phyloP scores from a whole-genome alignment of 768 basidiomycete species.

The Amanita fuliginea region DNA sequence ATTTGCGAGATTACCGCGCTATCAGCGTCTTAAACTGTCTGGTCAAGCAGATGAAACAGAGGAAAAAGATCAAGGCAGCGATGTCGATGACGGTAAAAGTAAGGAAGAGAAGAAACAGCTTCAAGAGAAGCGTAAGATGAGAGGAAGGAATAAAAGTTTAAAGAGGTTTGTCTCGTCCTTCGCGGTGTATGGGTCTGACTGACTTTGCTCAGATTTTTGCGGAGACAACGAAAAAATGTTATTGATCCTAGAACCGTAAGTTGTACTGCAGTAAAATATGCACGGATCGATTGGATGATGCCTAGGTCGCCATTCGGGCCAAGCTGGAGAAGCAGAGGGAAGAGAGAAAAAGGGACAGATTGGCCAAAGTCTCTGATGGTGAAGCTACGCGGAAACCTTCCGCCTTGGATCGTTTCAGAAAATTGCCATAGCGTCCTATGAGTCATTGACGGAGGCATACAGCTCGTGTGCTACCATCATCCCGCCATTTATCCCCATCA shows the following conservation, averaged over 20 bases:
- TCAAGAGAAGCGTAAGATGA: slow-evolving; percentile 69
- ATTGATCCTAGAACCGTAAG: slow-evolving; percentile 71
- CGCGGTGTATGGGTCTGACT: neutral
- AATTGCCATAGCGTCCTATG: neutral
- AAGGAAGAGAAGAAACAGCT: slow-evolving; percentile 22
- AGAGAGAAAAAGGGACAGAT: slow-evolving; percentile 14
- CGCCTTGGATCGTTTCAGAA: slow-evolving; percentile 6
- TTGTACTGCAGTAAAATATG: slow-evolving; percentile 4
- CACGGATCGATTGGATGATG: neutral
- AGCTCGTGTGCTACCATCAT: no score
- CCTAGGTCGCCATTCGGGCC: slow-evolving; percentile 50
- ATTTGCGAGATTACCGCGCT: slow-evolving; percentile 64
- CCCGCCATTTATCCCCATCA: no score
- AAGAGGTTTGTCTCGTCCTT: slow-evolving; percentile 33
- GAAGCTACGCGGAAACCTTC: neutral
- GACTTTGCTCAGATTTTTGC: slow-evolving; percentile 32
- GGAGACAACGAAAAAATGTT: slow-evolving; percentile 93
- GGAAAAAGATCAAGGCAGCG: slow-evolving; percentile 29
- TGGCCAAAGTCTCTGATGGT: neutral
- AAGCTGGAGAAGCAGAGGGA: slow-evolving; percentile 53
- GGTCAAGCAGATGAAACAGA: slow-evolving; percentile 70
- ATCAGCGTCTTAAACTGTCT: slow-evolving; percentile 62
- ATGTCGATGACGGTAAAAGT: slow-evolving; percentile 25
- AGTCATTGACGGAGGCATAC: neutral
- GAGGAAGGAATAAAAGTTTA: slow-evolving; percentile 78